These are phyloP conservation scores for Ceratocystiopsis sp. DNA, from an alignment of 2,329 filamentous ascomycete species.

Conservation along the genomic window DNA sequence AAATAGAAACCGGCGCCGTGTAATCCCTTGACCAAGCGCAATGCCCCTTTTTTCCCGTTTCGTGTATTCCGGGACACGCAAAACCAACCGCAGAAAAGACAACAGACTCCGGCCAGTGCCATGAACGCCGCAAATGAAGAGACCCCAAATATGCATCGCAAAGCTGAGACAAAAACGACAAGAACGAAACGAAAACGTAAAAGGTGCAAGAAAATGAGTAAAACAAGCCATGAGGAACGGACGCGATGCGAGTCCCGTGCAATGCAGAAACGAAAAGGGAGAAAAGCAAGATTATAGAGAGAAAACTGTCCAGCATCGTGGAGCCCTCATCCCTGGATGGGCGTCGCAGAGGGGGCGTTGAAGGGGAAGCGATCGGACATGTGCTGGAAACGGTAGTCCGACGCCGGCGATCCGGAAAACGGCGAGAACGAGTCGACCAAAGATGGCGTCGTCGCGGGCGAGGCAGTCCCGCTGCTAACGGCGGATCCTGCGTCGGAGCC, in stretches of 20 bases:
- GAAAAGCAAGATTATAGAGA: neutral
- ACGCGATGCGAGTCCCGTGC: too few species aligned
- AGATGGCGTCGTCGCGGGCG: constrained; percentile 27
- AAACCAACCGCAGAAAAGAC: too few species aligned
- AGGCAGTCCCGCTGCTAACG: constrained; percentile 13
- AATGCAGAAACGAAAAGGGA: neutral
- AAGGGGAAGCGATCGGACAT: constrained; percentile 31
- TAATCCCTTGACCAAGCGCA: too few species aligned
- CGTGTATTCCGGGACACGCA: too few species aligned
- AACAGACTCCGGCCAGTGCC: too few species aligned
- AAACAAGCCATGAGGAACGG: neutral
- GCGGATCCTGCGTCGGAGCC: constrained; percentile 8
- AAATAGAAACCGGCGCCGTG: too few species aligned
- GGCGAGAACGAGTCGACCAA: constrained; percentile 26
- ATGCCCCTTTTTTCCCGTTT: too few species aligned
- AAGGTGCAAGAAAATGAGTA: neutral
- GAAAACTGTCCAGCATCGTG: neutral
- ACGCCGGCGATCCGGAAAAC: constrained; percentile 28
- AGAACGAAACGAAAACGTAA: neutral
- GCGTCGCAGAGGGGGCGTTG: constrained; percentile 31
- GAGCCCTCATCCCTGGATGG: constrained; percentile 17
- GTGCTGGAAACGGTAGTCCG: constrained; percentile 19
- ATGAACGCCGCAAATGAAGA: too few species aligned
- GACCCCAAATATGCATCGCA: too few species aligned
- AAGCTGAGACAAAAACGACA: too few species aligned